Percentiles rank a stretch among this genome's conserved stretches.
Conservation (phyloP, 2,329 filamentous ascomycete genomes). For the Xylariaceae sp. region DNA sequence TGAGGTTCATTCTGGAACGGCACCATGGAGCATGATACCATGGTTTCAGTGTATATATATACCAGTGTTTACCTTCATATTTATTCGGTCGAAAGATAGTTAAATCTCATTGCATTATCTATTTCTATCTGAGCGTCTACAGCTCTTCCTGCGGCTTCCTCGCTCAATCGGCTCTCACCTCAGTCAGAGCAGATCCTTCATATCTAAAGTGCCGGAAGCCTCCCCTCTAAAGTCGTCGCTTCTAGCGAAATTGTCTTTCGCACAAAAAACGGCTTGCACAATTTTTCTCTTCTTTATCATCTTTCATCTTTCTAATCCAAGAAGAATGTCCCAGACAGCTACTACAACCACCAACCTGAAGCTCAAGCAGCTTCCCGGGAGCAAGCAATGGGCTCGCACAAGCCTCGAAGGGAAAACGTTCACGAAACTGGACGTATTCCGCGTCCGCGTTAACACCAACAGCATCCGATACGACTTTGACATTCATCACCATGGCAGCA, state of each 20-base stretch:
- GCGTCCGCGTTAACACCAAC: background rate
- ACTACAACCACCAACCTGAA: background rate
- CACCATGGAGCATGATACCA: no score
- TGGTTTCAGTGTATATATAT: no score
- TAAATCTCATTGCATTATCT: no score
- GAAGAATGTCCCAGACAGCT: background rate
- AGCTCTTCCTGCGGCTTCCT: no score
- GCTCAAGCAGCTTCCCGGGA: background rate
- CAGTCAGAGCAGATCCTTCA: background rate
- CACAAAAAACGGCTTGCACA: background rate
- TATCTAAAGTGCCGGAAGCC: background rate
- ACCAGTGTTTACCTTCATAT: no score
- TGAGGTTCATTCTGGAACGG: background rate
- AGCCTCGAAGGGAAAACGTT: background rate
- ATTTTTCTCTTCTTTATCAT: background rate
- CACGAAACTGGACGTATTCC: background rate
- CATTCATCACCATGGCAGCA: background rate
- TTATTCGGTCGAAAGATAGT: no score
- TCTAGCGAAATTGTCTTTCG: background rate
- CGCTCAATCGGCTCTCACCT: background rate
- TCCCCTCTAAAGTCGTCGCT: background rate
- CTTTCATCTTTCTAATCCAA: background rate
- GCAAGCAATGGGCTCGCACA: background rate
- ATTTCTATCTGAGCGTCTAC: no score
- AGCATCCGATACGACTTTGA: background rate